Evolutionary conservation across 1,284 basidiomycete species (phyloP).

Genomic region (Earliella scabrosa): DNA sequence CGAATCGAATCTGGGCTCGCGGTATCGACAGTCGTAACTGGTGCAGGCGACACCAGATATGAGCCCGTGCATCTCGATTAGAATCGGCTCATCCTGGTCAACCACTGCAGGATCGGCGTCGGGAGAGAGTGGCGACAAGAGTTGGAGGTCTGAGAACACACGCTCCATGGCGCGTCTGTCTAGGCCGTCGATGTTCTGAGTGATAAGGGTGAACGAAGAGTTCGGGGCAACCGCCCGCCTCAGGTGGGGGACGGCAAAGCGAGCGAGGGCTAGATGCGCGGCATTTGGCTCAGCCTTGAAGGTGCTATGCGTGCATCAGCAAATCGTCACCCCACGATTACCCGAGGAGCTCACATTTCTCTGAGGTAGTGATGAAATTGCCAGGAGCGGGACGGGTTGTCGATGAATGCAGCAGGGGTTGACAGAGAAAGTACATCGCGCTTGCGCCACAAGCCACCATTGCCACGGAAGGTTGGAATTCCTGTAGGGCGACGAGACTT

Average conservation of each 20-base stretch:
- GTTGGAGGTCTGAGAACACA: neutral
- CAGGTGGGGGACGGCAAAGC: slow-evolving; percentile 43
- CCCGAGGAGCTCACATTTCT: slow-evolving; percentile 40
- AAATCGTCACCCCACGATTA: neutral
- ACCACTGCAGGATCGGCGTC: no score
- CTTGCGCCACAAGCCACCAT: slow-evolving; percentile 59
- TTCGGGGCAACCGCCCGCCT: slow-evolving; percentile 42
- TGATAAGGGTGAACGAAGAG: slow-evolving; percentile 57
- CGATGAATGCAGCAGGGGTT: slow-evolving; percentile 55
- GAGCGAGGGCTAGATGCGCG: slow-evolving; percentile 56
- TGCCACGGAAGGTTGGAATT: slow-evolving; percentile 60
- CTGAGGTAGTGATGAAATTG: slow-evolving; percentile 64
- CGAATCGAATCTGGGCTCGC: slow-evolving; percentile 44
- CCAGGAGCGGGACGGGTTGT: slow-evolving; percentile 57
- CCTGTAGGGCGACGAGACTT: no score
- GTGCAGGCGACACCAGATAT: slow-evolving; percentile 58
- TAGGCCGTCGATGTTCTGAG: slow-evolving; percentile 70
- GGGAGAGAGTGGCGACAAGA: neutral
- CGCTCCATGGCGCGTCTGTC: slow-evolving; percentile 5
- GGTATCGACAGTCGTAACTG: slow-evolving; percentile 41
- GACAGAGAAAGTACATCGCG: slow-evolving; percentile 58
- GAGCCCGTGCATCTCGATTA: slow-evolving; percentile 67
- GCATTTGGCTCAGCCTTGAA: slow-evolving; percentile 50
- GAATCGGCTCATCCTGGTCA: slow-evolving; percentile 21
- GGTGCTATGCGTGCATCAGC: slow-evolving; percentile 38